Conservation (phyloP, 345 rosid genomes). For the Melaleuca quinquenervia region DNA sequence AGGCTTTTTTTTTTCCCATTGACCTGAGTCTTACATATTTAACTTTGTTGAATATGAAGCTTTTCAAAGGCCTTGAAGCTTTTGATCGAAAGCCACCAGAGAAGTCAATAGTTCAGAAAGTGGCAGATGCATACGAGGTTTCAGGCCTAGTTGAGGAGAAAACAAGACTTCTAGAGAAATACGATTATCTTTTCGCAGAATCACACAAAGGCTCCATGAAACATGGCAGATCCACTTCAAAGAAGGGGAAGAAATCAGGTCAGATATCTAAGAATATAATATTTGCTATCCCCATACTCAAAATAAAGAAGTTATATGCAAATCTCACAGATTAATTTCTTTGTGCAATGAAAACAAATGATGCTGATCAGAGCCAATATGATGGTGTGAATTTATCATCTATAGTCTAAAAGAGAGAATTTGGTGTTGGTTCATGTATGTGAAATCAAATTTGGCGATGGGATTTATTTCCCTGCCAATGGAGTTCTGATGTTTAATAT, state of each 20-base stretch:
- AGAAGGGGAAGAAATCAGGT: constrained; percentile 36
- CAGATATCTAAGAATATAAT: neutral
- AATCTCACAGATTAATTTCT: neutral
- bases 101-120: constrained; percentile 59
- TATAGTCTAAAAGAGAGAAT: neutral
- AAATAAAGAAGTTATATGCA: neutral
- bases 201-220: constrained; percentile 8
- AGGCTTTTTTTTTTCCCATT: neutral
- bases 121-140: constrained; percentile 70
- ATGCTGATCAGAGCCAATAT: neutral
- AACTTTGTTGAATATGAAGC: constrained; percentile 24
- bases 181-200: constrained; percentile 33
- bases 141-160: constrained; percentile 61
- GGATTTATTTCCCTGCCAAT: neutral
- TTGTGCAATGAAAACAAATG: neutral
- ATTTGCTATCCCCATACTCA: neutral
- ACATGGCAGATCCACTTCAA: constrained; percentile 13
- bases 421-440: neutral
- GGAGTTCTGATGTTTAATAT: neutral
- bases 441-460: neutral
- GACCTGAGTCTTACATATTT: neutral
- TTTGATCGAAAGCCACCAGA: constrained; percentile 75
- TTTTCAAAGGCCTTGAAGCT: constrained; percentile 75
- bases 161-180: constrained; percentile 49
- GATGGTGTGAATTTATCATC: neutral